Percentiles rank a stretch among this genome's conserved stretches.
phyloP scores from a whole-genome alignment of 2,329 filamentous ascomycete genomes.

The Alternaria triticimaculans region DNA sequence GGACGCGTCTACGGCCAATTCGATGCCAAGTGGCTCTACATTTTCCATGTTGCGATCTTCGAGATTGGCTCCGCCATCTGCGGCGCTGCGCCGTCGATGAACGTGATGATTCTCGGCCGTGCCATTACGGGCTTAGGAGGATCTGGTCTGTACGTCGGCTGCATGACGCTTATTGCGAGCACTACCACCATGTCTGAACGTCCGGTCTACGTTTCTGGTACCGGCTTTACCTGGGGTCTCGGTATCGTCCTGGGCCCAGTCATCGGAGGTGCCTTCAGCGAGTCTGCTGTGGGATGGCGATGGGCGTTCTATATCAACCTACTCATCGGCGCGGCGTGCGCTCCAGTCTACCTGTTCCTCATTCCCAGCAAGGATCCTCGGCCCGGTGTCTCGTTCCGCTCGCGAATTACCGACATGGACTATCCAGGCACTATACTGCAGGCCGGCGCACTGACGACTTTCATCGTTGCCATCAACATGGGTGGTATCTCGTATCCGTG shows the following conservation, averaged over 20 bases:
- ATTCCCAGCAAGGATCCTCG: not conserved
- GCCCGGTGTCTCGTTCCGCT: not conserved
- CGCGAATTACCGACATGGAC: not conserved
- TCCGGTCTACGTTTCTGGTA: slow-evolving; percentile 7
- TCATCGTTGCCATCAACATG: not conserved
- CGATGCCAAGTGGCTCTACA: slow-evolving; percentile 47
- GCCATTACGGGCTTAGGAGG: slow-evolving; percentile 56
- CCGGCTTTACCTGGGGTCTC: slow-evolving; percentile 50
- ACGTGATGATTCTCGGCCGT: slow-evolving; percentile 50
- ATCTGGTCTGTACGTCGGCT: slow-evolving; percentile 51
- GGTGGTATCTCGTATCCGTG: not conserved
- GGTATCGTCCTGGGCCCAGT: slow-evolving; percentile 56
- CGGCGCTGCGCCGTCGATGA: slow-evolving; percentile 37
- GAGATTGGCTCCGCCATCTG: slow-evolving; percentile 40
- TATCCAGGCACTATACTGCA: not conserved
- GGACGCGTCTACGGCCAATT: not conserved
- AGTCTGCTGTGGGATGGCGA: slow-evolving; percentile 52
- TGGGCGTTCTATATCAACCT: slow-evolving; percentile 64
- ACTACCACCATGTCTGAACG: slow-evolving; percentile 43
- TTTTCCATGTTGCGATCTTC: slow-evolving; percentile 37
- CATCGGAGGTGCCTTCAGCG: slow-evolving; percentile 56
- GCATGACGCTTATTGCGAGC: slow-evolving; percentile 32
- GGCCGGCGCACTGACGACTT: not conserved
- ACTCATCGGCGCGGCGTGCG: slow-evolving; percentile 52
- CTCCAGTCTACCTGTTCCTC: slow-evolving; percentile 37